Base-by-base conservation (phyloP, 1,284 basidiomycete genomes). In the Cutaneotrichosporon curvatum region DNA sequence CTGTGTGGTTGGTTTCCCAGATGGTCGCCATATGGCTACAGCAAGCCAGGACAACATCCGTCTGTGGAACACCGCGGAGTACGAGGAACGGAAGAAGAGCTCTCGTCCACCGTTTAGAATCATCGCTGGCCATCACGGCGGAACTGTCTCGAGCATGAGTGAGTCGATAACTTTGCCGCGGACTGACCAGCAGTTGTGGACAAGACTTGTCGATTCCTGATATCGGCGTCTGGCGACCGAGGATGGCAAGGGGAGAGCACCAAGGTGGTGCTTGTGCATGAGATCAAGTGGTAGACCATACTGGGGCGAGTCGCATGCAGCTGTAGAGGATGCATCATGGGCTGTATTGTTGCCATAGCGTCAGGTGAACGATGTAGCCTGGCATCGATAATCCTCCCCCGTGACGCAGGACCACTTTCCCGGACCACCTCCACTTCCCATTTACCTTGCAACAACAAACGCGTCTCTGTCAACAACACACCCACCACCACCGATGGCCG, bases 51-150 rank as follows among this genome's bases (percentile, higher is more conserved):
- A 98, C 73, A 96, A 96, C 63, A 80, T 98, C 48, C 78, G 95
- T 22, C 68, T 98, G 36, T 98, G 92, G 92, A 90, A 97, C 62
- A 86, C 85, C 23, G 79, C 81, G 18, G 85, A 89, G 56, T 79
- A 81, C 36, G 79, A 79, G 43, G 81, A 87, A 60, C 72, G 74
- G 45, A 81, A 76, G 65, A 78, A 79, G 36, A 54, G 55, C 37
- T 65, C 57, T 22, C 56, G 62, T 8, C 82, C 83, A 16, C 85
- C 85, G 55, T 96, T 96, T 77, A 90, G 90, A 71, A 95, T 97
- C 53, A 87, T 98, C 32, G 86, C 91, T 4, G 94, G 94, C 0
- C 92, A 97, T 72, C 89, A 96, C 71, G 91, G 92, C 23, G 92
- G 90, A 2, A 86, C 83, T 51, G 80, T 96, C 15, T 94, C 89